Conservation (phyloP, 805 yeast genomes). For the Sugiyamaella americana region DNA sequence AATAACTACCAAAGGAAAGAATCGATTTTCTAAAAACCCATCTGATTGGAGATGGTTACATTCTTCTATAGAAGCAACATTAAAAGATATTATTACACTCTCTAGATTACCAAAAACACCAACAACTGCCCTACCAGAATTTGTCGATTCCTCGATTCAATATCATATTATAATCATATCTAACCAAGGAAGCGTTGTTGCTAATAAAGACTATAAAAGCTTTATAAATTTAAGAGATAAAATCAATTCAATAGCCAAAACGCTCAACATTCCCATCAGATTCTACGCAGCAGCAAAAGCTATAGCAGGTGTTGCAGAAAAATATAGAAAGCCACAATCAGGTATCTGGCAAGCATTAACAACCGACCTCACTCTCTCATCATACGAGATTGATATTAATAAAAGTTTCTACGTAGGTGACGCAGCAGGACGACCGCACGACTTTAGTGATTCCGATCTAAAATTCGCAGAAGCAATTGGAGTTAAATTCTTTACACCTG, state of each 20-base stretch:
- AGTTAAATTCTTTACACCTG: constrained; percentile 62
- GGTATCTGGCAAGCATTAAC: constrained; percentile 70
- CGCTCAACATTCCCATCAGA: constrained; percentile 34
- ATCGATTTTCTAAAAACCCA: constrained; percentile 49
- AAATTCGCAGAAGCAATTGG: constrained; percentile 57
- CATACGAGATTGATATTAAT: constrained; percentile 35
- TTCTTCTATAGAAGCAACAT: constrained; percentile 11
- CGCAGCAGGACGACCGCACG: constrained; percentile 81
- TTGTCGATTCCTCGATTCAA: background rate
- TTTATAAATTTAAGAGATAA: constrained; percentile 33
- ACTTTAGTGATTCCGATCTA: constrained; percentile 75
- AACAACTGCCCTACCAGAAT: background rate
- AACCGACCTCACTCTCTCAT: constrained; percentile 32
- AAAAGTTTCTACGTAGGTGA: constrained; percentile 79
- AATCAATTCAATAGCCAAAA: constrained; percentile 25
- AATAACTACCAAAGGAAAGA: constrained; percentile 57
- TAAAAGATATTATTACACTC: constrained; percentile 4
- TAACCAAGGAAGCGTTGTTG: constrained; percentile 70
- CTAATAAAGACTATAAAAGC: constrained; percentile 31
- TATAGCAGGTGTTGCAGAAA: constrained; percentile 24
- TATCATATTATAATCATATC: constrained; percentile 64
- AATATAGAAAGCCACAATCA: constrained; percentile 56
- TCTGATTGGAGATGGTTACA: constrained; percentile 70
- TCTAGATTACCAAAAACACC: constrained; percentile 12
- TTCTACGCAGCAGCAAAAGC: constrained; percentile 65